These are phyloP conservation scores for Posidonia oceanica DNA, from an alignment of 116 monocot species.

Conservation along the genomic window DNA sequence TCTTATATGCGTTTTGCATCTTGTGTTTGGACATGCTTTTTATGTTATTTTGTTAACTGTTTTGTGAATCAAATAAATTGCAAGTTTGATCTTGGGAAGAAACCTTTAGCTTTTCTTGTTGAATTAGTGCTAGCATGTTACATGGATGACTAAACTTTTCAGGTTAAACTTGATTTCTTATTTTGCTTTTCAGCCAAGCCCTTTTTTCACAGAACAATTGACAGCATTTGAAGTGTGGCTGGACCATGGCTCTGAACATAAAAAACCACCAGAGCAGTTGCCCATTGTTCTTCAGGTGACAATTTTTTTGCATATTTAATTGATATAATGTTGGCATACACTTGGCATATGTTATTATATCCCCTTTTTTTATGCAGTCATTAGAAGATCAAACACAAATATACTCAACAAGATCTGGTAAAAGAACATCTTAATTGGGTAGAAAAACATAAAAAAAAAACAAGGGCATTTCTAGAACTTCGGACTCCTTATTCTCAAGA, in stretches of 20 bases:
- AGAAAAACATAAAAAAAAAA: no score
- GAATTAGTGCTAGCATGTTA: no score
- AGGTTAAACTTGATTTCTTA: background rate
- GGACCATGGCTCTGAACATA: constrained; percentile 94
- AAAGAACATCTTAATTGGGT: no score
- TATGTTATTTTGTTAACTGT: background rate
- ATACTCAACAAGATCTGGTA: no score
- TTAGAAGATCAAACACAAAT: no score
- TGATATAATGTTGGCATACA: background rate
- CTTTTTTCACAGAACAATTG: constrained; percentile 95
- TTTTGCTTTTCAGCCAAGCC: constrained; percentile 62
- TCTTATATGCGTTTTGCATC: background rate
- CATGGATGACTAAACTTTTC: background rate
- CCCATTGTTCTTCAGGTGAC: constrained; percentile 95
- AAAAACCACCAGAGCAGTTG: constrained; percentile 93
- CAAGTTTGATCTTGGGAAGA: no score
- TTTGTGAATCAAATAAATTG: background rate
- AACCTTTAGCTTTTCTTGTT: no score
- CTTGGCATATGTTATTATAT: background rate
- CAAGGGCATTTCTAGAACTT: no score
- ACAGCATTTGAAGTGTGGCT: constrained; percentile 99
- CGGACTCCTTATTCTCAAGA: no score
- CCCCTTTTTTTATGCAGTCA: no score
- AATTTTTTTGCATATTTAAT: background rate
- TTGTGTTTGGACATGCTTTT: background rate